A percentile compares a stretch with the other conserved stretches of the same genome.
Conservation (phyloP, 331 rosid species). For the Quercus lobata region DNA sequence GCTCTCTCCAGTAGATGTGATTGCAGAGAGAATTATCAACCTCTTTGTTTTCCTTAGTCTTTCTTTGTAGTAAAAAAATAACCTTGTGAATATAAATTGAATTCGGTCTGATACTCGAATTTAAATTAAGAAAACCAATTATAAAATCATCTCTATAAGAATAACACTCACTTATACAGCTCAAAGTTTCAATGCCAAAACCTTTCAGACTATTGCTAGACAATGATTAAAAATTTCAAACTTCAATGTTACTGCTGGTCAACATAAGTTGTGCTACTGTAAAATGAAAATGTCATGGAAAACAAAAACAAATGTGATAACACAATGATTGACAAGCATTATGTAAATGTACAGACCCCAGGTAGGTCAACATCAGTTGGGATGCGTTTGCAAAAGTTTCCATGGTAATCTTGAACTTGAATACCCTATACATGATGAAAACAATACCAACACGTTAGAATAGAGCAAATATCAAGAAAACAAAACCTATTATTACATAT, state of each 20-base stretch:
- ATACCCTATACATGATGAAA: conserved; percentile 56
- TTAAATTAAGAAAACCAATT: background rate
- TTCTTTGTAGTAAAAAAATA: background rate
- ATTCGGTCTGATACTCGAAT: background rate
- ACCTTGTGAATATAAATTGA: background rate
- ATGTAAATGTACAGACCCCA: conserved; percentile 64
- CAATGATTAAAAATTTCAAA: background rate
- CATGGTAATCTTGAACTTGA: conserved; percentile 91
- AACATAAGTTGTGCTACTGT: background rate
- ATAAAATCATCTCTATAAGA: background rate
- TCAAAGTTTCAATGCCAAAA: background rate
- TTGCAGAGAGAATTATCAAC: background rate
- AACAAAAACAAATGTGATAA: background rate
- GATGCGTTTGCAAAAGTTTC: conserved; percentile 88
- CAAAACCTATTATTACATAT: background rate
- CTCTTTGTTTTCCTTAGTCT: background rate
- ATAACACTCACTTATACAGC: background rate
- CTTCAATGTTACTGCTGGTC: background rate
- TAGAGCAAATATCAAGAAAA: background rate
- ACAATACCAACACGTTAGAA: background rate
- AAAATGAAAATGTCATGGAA: background rate
- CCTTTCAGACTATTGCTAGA: background rate
- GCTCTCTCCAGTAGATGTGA: too few species aligned
- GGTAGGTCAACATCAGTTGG: conserved; percentile 94
- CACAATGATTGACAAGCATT: conserved; percentile 3